Percentiles rank a stretch among this genome's conserved stretches.
phyloP scores from a whole-genome alignment of 1,284 basidiomycete species.

The Cryptococcus hybrid region DNA sequence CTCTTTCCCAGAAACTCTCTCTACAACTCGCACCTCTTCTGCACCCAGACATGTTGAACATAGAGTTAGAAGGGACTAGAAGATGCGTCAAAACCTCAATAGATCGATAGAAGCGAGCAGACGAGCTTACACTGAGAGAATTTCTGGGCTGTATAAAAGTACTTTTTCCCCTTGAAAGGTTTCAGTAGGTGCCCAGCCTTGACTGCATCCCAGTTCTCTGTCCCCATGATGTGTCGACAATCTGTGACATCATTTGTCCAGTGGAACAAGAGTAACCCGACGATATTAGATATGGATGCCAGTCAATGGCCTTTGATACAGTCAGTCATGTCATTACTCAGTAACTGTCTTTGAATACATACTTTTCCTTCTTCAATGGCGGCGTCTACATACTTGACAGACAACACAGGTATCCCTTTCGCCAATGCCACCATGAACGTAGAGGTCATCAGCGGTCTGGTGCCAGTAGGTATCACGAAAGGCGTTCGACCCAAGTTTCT shows the following conservation, averaged over 20 bases:
- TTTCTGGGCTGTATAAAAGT: conserved; percentile 28
- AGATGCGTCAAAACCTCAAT: not conserved
- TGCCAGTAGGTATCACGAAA: conserved; percentile 67
- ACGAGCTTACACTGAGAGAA: not conserved
- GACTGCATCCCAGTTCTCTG: conserved; percentile 50
- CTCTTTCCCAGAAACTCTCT: conserved; percentile 25
- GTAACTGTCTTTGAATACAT: conserved; percentile 1
- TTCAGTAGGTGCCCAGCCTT: conserved; percentile 53
- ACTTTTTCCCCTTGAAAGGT: conserved; percentile 40
- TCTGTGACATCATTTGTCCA: conserved; percentile 61
- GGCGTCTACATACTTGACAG: conserved; percentile 60
- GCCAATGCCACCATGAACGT: conserved; percentile 80
- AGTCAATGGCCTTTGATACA: conserved; percentile 53
- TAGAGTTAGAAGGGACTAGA: conserved; percentile 59
- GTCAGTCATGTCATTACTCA: not conserved
- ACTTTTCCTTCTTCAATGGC: conserved; percentile 1
- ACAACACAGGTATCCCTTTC: conserved; percentile 80
- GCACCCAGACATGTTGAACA: conserved; percentile 71
- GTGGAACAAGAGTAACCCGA: conserved; percentile 63
- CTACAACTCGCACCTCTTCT: conserved; percentile 54
- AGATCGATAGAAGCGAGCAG: not conserved
- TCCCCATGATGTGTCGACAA: conserved; percentile 68
- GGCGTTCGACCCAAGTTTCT: conserved; percentile 38
- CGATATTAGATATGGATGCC: conserved; percentile 64
- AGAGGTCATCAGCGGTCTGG: conserved; percentile 63